Base-by-base conservation (phyloP, 2,329 filamentous ascomycete genomes). In the Bisporella sp. region DNA sequence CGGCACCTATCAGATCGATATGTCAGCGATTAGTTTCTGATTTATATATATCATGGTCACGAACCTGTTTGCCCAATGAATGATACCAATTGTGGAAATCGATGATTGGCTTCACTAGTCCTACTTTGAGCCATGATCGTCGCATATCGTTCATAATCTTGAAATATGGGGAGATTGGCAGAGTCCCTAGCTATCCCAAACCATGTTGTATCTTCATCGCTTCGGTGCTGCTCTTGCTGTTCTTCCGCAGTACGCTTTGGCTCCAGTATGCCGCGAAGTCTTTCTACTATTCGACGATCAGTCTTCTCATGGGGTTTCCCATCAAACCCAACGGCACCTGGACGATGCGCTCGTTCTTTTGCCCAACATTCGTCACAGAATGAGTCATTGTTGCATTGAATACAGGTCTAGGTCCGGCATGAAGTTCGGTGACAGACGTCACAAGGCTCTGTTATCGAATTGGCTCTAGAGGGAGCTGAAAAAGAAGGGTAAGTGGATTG, bases 81-180 rank as follows among this genome's bases (percentile, higher is more conserved):
- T 6, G 52, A 54, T 12, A 54, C 49, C 5, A 54, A 31, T 37
- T 64, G 67, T 31, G 70, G 71, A 54, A 66, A 67, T 41, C 57
- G 41, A 12, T 31, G 62, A 54, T 51, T 54, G 8, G 56, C 59
- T 5, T 55, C 47, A 4, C 58, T 61, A 50, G 66, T 62, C 47
- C 42, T 37, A 35, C 31, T 50, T 8, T 49, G 12, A 21, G 60
- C 63, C 65, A 75, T 71, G 46, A 75, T 66, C 2, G 63, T 62
- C 5, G 69, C 66, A 62, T 73, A 75, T 33, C 71, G 66, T 6
- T 71, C 72, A 60, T 68, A 69, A 51, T 73, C 71, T 45, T 68
- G 62, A 49, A 72, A 69, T 4, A 64, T 59, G 0, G 63, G 63
- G 11, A 61, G 54, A 12, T 58, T 64, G 5, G 55, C 57, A 31